Evolutionary conservation across 352 stramenopile species (phyloP), one percentile per base, ranked within the genome.

Genomic region (Globisporangium recalcitrans): DNA sequence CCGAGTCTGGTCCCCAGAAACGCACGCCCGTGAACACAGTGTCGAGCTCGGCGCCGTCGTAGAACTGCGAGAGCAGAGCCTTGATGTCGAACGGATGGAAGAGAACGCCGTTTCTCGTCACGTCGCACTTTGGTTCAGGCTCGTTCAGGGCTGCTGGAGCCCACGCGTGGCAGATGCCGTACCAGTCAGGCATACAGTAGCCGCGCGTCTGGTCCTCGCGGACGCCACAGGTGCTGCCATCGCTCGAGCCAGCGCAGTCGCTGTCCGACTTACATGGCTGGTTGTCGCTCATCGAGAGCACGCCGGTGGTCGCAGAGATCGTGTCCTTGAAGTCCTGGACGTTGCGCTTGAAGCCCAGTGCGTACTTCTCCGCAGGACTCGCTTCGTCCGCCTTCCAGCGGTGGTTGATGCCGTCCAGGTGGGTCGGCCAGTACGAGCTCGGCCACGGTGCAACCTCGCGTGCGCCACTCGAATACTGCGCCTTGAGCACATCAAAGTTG

Each of bases 331-430:
- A 73, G 0, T 62, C 58, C 14, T 56, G 66, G 5, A 75, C 68
- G 38, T 86, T 60, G 0, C 70, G 52, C 3, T 52, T 64, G 42
- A 83, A 86, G 13, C 74, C 77, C 1, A 27, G 71, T 4, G 77
- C 77, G 60, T 84, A 86, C 64, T 84, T 83, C 52, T 73, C 77
- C 4, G 74, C 61, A 8, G 77, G 32, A 14, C 71, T 76, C 6
- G 49, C 29, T 49, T 64, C 57, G 32, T 63, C 70, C 8, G 67
- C 64, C 2, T 57, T 71, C 79, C 77, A 79, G 21, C 67, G 55
- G 55, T 67, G 51, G 68, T 88, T 86, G 71, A 88, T 88, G 49
- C 76, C 71, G 67, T 88, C 79, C 52, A 75, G 62, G 65, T 76
- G 82, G 29, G 60, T 72, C 7, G 79, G 77, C 76, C 76, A 88